A percentile compares a stretch with the other conserved stretches of the same genome.
Conservation (phyloP, 2,329 filamentous ascomycete genomes). For the Aspergillus sp. region DNA sequence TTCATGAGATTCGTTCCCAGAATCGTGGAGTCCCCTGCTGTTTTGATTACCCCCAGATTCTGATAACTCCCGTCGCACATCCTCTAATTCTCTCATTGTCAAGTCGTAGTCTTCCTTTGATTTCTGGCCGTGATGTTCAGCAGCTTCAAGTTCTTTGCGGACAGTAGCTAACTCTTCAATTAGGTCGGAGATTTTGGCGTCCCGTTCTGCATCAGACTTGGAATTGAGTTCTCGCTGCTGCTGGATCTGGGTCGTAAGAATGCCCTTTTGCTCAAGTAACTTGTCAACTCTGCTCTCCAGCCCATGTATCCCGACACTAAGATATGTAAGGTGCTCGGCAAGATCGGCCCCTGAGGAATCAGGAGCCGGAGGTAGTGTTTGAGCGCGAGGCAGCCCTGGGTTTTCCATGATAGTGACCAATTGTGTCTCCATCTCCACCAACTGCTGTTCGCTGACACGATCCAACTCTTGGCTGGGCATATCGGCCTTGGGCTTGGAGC, state of each 20-base stretch:
- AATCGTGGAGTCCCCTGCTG: conserved; percentile 28
- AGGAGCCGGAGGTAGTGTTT: conserved; percentile 59
- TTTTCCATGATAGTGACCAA: conserved; percentile 59
- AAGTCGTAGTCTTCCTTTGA: conserved; percentile 42
- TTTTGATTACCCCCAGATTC: conserved; percentile 32
- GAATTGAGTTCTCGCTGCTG: conserved; percentile 91
- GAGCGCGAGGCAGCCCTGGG: conserved; percentile 43
- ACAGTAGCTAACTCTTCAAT: conserved; percentile 56
- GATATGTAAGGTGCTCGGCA: conserved; percentile 70
- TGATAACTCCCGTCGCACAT: conserved; percentile 37
- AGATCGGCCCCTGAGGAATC: conserved; percentile 57
- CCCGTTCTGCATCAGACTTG: conserved; percentile 69
- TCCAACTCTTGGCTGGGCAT: conserved; percentile 14
- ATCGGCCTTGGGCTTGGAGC: conserved; percentile 45
- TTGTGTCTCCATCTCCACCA: conserved; percentile 64
- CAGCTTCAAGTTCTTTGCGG: conserved; percentile 62
- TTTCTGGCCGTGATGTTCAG: conserved; percentile 43
- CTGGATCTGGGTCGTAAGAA: conserved; percentile 88
- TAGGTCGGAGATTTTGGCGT: conserved; percentile 48
- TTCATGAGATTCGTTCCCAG: conserved; percentile 29
- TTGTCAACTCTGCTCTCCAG: conserved; percentile 74
- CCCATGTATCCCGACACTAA: conserved; percentile 75
- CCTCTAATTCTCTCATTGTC: conserved; percentile 46
- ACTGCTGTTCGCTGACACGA: conserved; percentile 53
- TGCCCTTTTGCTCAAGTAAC: conserved; percentile 82